Evolutionary conservation across 2,329 filamentous ascomycete genomes (phyloP), one percentile per base, ranked within the genome.

Genomic region (Rutstroemia sp.): DNA sequence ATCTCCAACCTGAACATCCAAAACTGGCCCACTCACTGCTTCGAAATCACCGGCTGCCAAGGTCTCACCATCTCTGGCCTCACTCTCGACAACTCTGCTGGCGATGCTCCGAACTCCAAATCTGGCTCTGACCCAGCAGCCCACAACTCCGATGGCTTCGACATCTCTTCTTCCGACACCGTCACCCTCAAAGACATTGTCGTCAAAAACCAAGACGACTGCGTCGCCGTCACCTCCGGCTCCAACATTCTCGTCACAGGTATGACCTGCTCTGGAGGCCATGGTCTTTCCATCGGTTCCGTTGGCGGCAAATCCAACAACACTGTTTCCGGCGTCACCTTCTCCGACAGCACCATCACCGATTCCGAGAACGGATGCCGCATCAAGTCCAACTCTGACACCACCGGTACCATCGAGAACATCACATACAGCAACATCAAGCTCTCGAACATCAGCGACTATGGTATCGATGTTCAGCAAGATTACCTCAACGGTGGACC

Each of bases 141-240:
- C 5, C 73, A 77, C 63, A 83, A 83, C 71, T 82, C 78, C 2
- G 79, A 83, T 61, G 77, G 71, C 14, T 80, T 79, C 58, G 76
- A 80, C 57, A 71, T 80, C 42, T 75, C 75, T 36, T 69, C 65
- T 30, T 76, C 73, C 7, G 72, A 69, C 25, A 72, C 71, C 30
- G 70, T 82, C 39, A 75, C 71, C 49, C 80, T 83, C 64, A 70
- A 71, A 50, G 73, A 75, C 44, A 77, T 76, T 21, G 73, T 70
- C 53, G 72, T 82, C 39, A 73, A 77, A 65, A 82, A 82, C 70
- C 80, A 83, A 68, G 80, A 83, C 59, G 80, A 83, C 64, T 83
- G 80, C 62, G 69, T 83, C 9, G 80, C 80, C 30, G 70, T 83
- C 61, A 83, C 82, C 71, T 80, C 77, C 2, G 79, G 79, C 53